phyloP scores from a whole-genome alignment of 129 eudicot genomes.

The Centaurea solstitialis region DNA sequence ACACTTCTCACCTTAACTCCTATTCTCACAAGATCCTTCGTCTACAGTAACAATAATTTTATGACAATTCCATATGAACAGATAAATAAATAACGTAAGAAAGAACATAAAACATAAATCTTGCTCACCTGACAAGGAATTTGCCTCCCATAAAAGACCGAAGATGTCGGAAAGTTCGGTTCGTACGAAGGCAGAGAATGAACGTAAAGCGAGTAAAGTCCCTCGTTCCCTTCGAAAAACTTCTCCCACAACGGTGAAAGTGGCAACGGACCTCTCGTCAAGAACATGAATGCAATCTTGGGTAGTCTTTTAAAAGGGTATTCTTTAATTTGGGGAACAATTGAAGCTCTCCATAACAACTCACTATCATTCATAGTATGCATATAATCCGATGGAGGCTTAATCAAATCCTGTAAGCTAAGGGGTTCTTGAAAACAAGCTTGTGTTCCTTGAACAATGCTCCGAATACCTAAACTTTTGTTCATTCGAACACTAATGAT shows the following conservation, averaged over 20 bases:
- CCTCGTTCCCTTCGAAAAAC: slow-evolving; percentile 70
- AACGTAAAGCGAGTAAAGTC: slow-evolving; percentile 67
- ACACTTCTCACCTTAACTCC: too few species aligned
- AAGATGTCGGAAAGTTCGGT: slow-evolving; percentile 48
- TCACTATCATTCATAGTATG: slow-evolving; percentile 80
- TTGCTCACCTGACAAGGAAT: slow-evolving; percentile 77
- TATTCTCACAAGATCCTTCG: too few species aligned
- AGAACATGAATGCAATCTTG: slow-evolving; percentile 89
- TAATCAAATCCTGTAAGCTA: slow-evolving; percentile 53
- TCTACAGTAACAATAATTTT: background rate
- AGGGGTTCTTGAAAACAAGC: slow-evolving; percentile 54
- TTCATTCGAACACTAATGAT: slow-evolving; percentile 55
- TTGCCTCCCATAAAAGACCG: slow-evolving; percentile 66
- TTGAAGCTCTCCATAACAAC: slow-evolving; percentile 83
- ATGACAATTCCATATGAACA: background rate
- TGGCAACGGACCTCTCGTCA: slow-evolving; percentile 87
- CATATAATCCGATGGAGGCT: slow-evolving; percentile 49
- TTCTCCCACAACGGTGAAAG: slow-evolving; percentile 83
- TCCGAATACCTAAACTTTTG: slow-evolving; percentile 35
- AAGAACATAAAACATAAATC: slow-evolving; percentile 11
- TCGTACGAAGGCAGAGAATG: slow-evolving; percentile 69
- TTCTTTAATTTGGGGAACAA: slow-evolving; percentile 57
- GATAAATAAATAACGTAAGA: background rate
- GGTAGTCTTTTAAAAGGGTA: slow-evolving; percentile 72
- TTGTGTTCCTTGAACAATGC: slow-evolving; percentile 33